Evolutionary conservation across 202 grass and related monocot species (phyloP), one percentile per base, ranked within the genome.

Genomic region (Panicum virgatum): DNA sequence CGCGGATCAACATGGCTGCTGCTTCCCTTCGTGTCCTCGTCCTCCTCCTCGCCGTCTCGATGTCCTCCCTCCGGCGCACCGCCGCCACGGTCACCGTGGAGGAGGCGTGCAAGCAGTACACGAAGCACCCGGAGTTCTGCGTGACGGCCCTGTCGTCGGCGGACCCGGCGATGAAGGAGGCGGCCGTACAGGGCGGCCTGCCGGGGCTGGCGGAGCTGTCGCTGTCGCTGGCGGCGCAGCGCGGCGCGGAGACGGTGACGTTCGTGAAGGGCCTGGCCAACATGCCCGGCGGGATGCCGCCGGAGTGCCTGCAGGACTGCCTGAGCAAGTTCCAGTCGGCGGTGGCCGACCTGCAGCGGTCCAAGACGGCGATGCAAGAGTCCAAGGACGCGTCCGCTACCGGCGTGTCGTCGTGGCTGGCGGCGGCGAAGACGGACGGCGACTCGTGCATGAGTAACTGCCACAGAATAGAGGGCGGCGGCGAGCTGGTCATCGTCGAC

Each of bases 221-320:
- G 67, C 62, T 88, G 60, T 15, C 73, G 19, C 68, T 46, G 37
- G 86, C 86, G 27, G 74, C 75, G 52, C 37, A 71, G 82, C 32
- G 54, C 66, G 71, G 56, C 76, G 13, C 1, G 34, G 54, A 60
- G 72, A 69, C 73, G 38, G 57, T 85, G 72, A n/a, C 46, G 65
- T 78, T 85, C 72, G 65, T 82, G 20, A 40, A 50, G 78, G 76
- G 54, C 64, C 66, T 85, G 57, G 77, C 45, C 42, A 27, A 1
- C 5, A 54, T 34, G 27, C 59, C 80, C 39, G 78, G 81, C 45
- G 72, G 82, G 0, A 72, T 64, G 68, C 82, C 79, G 19, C 62
- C 61, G 23, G 46, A 26, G 38, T 96, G 93, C 85, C 58, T 96
- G 45, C 18, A 87, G 46, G 73, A 80, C 48, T 92, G 90, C 88